phyloP scores from a whole-genome alignment of 2,329 filamentous ascomycete species.

The Calonectria montana region DNA sequence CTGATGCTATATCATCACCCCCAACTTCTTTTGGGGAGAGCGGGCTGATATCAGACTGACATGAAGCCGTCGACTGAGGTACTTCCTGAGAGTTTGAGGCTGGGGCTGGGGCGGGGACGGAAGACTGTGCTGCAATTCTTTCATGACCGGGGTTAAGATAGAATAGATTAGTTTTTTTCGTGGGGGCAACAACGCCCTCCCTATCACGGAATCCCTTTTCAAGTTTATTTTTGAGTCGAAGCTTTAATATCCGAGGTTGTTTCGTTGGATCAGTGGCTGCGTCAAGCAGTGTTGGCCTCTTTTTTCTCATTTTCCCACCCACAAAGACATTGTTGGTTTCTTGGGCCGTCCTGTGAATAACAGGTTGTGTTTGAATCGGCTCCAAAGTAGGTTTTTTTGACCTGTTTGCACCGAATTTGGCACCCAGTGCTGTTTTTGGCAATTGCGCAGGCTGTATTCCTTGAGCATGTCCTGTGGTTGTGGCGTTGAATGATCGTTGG shows the following conservation, averaged over 20 bases:
- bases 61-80: neutral
- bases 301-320: constrained; percentile 54
- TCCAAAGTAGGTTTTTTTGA: neutral
- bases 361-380: constrained; percentile 15
- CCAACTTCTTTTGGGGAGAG: neutral
- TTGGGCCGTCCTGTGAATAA: constrained; percentile 16
- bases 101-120: neutral
- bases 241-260: constrained; percentile 53
- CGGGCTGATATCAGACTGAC: neutral
- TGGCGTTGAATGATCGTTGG: neutral
- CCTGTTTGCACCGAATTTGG: constrained; percentile 15
- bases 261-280: constrained; percentile 55
- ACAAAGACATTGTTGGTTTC: constrained; percentile 57
- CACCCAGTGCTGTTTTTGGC: neutral
- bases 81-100: constrained; percentile 18
- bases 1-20: neutral
- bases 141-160: constrained; percentile 46
- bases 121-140: neutral
- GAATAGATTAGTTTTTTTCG: constrained; percentile 43
- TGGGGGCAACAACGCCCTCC: constrained; percentile 53
- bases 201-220: constrained; percentile 56
- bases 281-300: constrained; percentile 50
- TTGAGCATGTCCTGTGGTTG: neutral
- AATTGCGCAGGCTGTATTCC: neutral
- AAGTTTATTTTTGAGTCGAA: constrained; percentile 52